These are phyloP conservation scores for Deinandra increscens DNA, from an alignment of 129 eudicot species.

Conservation along the genomic window DNA sequence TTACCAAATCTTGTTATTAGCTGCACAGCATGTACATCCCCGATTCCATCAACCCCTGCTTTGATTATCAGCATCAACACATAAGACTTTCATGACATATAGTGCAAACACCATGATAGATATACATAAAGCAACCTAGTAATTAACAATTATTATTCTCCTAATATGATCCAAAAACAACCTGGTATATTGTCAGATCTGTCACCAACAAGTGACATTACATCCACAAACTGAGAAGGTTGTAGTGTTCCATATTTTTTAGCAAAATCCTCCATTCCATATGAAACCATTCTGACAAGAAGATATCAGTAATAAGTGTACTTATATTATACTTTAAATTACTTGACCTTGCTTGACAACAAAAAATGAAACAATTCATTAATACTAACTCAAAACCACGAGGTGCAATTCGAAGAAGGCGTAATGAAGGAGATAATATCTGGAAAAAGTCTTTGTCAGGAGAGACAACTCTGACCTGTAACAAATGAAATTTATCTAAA, in stretches of 20 bases:
- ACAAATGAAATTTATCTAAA: background rate
- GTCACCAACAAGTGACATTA: conserved; percentile 91
- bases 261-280: conserved; percentile 96
- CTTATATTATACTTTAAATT: background rate
- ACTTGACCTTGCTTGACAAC: background rate
- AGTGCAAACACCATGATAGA: background rate
- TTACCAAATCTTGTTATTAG: conserved; percentile 78
- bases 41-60: conserved; percentile 93
- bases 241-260: conserved; percentile 62
- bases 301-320: conserved; percentile 6
- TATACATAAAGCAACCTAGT: background rate
- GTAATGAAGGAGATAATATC: conserved; percentile 94
- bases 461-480: conserved; percentile 96
- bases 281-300: conserved; percentile 80
- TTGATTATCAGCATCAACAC: conserved; percentile 2
- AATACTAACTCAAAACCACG: conserved; percentile 91
- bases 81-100: background rate
- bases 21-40: conserved; percentile 82
- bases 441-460: conserved; percentile 98
- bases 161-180: conserved; percentile 17
- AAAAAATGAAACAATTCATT: background rate
- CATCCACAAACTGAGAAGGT: conserved; percentile 93
- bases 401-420: conserved; percentile 90
- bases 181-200: conserved; percentile 97
- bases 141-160: background rate